These are phyloP conservation scores for Vaccinium myrtillus DNA, from an alignment of 148 eudicot genomes.

Conservation along the genomic window DNA sequence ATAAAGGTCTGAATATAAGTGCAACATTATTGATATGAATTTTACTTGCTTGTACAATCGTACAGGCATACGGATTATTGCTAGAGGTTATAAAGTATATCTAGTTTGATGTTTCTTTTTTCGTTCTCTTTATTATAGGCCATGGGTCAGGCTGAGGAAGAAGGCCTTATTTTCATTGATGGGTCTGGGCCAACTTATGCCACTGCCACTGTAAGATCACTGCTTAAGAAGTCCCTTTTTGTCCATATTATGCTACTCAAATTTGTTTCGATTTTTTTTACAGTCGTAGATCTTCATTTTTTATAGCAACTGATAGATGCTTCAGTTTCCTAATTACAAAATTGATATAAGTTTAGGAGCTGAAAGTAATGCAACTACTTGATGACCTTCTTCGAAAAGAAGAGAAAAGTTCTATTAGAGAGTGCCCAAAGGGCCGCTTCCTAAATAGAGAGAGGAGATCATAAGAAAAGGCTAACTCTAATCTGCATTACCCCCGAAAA, in stretches of 20 bases:
- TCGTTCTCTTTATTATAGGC: conserved; percentile 41
- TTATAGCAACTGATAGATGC: not conserved
- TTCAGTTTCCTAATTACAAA: not conserved
- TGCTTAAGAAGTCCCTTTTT: conserved; percentile 18
- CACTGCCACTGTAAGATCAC: conserved; percentile 79
- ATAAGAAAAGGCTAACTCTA: not conserved
- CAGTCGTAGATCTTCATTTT: not conserved
- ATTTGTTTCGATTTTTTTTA: not conserved
- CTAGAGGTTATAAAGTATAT: not conserved
- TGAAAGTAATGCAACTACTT: conserved; percentile 2
- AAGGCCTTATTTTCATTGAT: conserved; percentile 75
- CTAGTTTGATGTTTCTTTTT: conserved; percentile 1
- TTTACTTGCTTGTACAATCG: not conserved
- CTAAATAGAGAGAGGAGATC: not conserved
- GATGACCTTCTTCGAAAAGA: not conserved
- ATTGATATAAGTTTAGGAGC: not conserved
- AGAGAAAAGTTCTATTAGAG: not conserved
- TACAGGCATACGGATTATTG: not conserved
- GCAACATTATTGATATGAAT: not conserved
- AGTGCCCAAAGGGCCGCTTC: not conserved
- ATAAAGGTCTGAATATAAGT: not conserved
- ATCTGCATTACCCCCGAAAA: not conserved
- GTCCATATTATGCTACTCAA: not conserved
- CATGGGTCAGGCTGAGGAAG: conserved; percentile 66
- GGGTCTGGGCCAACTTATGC: conserved; percentile 98